Evolutionary conservation across 352 stramenopile genomes (phyloP).

Genomic region (Globisporangium mamillatum): DNA sequence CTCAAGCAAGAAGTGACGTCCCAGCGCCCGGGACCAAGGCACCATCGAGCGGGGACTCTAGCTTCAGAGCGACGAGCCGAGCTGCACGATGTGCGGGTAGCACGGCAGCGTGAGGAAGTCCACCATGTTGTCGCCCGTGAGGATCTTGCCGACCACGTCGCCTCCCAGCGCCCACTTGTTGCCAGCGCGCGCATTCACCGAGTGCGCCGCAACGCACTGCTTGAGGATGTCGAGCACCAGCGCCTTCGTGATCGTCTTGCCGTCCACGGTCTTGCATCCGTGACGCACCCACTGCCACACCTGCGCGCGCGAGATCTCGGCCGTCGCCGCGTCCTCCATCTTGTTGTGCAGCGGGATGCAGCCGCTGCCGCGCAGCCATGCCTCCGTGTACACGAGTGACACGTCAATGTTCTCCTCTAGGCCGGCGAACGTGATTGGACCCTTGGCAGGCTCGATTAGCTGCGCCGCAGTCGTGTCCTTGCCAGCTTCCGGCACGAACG

Average conservation of each 20-base stretch:
- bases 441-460: constrained; percentile 59
- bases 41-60: constrained; percentile 14
- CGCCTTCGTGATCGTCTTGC: constrained; percentile 62
- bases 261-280: constrained; percentile 61
- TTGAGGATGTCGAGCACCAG: constrained; percentile 62
- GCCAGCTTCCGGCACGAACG: constrained; percentile 47
- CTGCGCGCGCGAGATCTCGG: constrained; percentile 92
- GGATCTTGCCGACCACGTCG: constrained; percentile 63
- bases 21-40: constrained; percentile 5
- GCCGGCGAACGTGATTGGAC: constrained; percentile 80
- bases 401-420: constrained; percentile 91
- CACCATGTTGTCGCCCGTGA: constrained; percentile 75
- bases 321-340: constrained; percentile 95
- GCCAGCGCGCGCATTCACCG: constrained; percentile 31
- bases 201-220: constrained; percentile 61
- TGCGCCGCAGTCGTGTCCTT: constrained; percentile 58
- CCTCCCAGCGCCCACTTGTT: constrained; percentile 70
- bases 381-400: constrained; percentile 93
- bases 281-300: constrained; percentile 93
- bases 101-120: constrained; percentile 82
- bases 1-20: not conserved
- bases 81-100: constrained; percentile 79
- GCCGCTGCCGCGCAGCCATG: constrained; percentile 91
- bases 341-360: constrained; percentile 94
- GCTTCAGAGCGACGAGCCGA: constrained; percentile 68